Conservation (phyloP, 1,139 yeast species). For the Candida neerlandica region DNA sequence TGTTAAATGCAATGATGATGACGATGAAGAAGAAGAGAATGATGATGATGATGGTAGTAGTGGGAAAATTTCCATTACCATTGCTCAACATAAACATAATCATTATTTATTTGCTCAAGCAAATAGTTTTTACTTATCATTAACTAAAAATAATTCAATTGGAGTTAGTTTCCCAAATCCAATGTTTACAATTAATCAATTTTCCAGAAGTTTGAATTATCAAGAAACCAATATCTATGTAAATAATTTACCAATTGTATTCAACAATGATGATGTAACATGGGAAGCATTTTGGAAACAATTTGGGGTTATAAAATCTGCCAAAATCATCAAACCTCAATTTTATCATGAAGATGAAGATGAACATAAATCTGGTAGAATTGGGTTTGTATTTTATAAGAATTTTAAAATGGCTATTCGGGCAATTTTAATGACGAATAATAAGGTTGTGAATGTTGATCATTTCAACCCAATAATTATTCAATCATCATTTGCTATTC, state of each 20-base stretch:
- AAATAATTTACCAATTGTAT: conserved; percentile 49
- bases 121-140: conserved; percentile 14
- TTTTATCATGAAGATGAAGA: conserved; percentile 28
- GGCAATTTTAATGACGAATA: conserved; percentile 44
- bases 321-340: conserved; percentile 48
- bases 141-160: conserved; percentile 8
- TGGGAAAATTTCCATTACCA: conserved; percentile 27
- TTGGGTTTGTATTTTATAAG: conserved; percentile 46
- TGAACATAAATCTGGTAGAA: conserved; percentile 41
- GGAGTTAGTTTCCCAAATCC: conserved; percentile 18
- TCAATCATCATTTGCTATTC: conserved; percentile 47
- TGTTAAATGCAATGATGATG: background rate
- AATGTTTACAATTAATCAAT: conserved; percentile 14
- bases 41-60: conserved; percentile 5
- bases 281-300: conserved; percentile 47
- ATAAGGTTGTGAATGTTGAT: conserved; percentile 22
- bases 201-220: conserved; percentile 32
- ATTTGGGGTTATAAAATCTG: conserved; percentile 47
- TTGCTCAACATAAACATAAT: conserved; percentile 46
- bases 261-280: conserved; percentile 40
- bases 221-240: conserved; percentile 66
- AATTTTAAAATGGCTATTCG: conserved; percentile 41
- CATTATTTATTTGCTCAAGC: conserved; percentile 25
- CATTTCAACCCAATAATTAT: conserved; percentile 28
- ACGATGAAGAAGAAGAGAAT: background rate